Percentiles rank a stretch among this genome's conserved stretches.
These are phyloP conservation scores for Nadsonia commutata DNA, from an alignment of 1,139 yeast genomes.

Conservation along the genomic window DNA sequence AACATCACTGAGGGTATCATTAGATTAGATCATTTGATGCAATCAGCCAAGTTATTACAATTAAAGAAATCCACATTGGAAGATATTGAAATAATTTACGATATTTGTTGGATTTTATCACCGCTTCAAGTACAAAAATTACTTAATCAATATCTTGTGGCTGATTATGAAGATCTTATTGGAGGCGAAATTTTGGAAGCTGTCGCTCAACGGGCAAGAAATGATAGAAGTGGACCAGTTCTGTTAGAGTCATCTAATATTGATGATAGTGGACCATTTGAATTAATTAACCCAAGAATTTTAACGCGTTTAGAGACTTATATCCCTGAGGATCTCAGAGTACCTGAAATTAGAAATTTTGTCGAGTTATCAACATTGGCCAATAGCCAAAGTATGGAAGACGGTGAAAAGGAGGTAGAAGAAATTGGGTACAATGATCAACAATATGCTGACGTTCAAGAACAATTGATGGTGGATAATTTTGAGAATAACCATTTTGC, in stretches of 20 bases:
- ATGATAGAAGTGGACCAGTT: slow-evolving; percentile 24
- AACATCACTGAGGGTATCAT: slow-evolving; percentile 84
- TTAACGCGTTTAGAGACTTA: slow-evolving; percentile 87
- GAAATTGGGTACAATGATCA: slow-evolving; percentile 5
- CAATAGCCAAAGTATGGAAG: slow-evolving; percentile 12
- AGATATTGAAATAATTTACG: slow-evolving; percentile 86
- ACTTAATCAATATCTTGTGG: slow-evolving; percentile 77
- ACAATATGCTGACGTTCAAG: slow-evolving; percentile 1
- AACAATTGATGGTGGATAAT: slow-evolving; percentile 3
- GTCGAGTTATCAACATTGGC: slow-evolving; percentile 68
- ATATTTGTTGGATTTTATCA: slow-evolving; percentile 84
- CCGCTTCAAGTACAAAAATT: slow-evolving; percentile 91
- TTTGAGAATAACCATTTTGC: slow-evolving; percentile 4
- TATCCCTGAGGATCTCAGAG: slow-evolving; percentile 87
- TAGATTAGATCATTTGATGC: slow-evolving; percentile 75
- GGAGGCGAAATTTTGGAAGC: slow-evolving; percentile 70
- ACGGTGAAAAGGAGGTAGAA: slow-evolving; percentile 7
- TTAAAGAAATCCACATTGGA: slow-evolving; percentile 79
- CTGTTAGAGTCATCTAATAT: slow-evolving; percentile 46
- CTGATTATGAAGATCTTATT: slow-evolving; percentile 92
- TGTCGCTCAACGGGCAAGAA: slow-evolving; percentile 74
- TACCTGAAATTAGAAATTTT: slow-evolving; percentile 77
- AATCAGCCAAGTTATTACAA: slow-evolving; percentile 87
- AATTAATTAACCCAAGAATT: slow-evolving; percentile 71
- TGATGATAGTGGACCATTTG: slow-evolving; percentile 64